A percentile compares a stretch with the other conserved stretches of the same genome.
Conservation (phyloP, 768 basidiomycete species). For the Serendipita sp. region DNA sequence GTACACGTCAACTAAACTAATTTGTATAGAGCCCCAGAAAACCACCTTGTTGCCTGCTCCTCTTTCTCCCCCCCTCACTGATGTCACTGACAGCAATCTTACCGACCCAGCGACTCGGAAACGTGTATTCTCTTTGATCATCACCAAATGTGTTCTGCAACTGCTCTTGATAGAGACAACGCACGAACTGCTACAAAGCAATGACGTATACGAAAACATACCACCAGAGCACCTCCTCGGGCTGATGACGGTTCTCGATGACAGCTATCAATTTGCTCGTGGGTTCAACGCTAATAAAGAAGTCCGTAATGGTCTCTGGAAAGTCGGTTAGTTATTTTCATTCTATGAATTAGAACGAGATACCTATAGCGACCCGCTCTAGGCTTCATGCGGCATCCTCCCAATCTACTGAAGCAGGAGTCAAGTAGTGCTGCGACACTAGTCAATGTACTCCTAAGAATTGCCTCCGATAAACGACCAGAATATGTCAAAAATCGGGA, state of each 20-base stretch:
- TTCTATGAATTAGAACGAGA: not conserved
- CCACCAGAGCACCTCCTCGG: conserved; percentile 86
- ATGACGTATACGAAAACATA: conserved; percentile 81
- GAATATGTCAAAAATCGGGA: conserved; percentile 40
- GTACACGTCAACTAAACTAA: conserved; percentile 19
- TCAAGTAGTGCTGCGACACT: conserved; percentile 92
- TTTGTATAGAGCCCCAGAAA: conserved; percentile 38
- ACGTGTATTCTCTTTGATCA: conserved; percentile 91
- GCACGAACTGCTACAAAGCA: conserved; percentile 83
- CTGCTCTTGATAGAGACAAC: conserved; percentile 92
- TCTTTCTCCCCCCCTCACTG: conserved; percentile 46
- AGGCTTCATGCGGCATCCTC: conserved; percentile 99
- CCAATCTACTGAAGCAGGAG: conserved; percentile 94
- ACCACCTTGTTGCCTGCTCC: conserved; percentile 73
- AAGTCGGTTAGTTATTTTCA: conserved; percentile 77
- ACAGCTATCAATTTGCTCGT: conserved; percentile 94
- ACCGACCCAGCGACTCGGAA: conserved; percentile 52
- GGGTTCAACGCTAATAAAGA: conserved; percentile 98
- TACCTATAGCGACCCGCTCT: not conserved
- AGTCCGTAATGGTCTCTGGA: conserved; percentile 90
- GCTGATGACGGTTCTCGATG: conserved; percentile 89
- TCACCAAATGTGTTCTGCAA: conserved; percentile 98
- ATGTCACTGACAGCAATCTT: conserved; percentile 24
- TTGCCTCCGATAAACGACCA: conserved; percentile 84
- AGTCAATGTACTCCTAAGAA: conserved; percentile 76